phyloP scores from a whole-genome alignment of 2,329 filamentous ascomycete genomes.

The Fusarium subtropicale region DNA sequence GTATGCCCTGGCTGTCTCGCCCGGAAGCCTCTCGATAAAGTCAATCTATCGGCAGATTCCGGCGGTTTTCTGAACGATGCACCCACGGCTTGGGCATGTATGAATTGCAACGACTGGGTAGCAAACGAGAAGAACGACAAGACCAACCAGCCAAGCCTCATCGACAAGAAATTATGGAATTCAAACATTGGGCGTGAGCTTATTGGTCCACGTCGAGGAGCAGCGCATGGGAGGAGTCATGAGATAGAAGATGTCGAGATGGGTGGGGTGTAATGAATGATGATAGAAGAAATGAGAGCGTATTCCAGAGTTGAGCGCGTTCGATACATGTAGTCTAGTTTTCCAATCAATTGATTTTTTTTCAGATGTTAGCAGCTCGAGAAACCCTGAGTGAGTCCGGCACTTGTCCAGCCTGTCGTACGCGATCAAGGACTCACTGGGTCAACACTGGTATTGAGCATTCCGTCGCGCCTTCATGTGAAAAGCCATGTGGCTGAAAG shows the following conservation, averaged over 20 bases:
- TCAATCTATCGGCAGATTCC: constrained; percentile 34
- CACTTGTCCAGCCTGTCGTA: constrained; percentile 7
- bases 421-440: constrained; percentile 1
- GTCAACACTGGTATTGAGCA: constrained; percentile 11
- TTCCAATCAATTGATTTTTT: constrained; percentile 12
- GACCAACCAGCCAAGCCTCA: constrained; percentile 30
- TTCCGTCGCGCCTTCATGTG: constrained; percentile 22
- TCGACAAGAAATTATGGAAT: constrained; percentile 39
- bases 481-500: constrained; percentile 25
- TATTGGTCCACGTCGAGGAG: constrained; percentile 7
- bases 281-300: not conserved
- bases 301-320: constrained; percentile 25
- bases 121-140: constrained; percentile 42
- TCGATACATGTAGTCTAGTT: constrained; percentile 20
- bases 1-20: constrained; percentile 51
- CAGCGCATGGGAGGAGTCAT: not conserved
- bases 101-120: constrained; percentile 51
- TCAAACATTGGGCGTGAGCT: constrained; percentile 7
- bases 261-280: not conserved
- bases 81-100: constrained; percentile 49
- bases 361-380: constrained; percentile 4
- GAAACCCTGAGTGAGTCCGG: not conserved
- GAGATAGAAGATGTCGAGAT: constrained; percentile 19
- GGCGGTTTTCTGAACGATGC: constrained; percentile 20
- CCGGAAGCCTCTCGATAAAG: constrained; percentile 15